Percentiles rank a stretch among this genome's conserved stretches.
phyloP scores from a whole-genome alignment of 169 alveolate genomes.

The Eimeria falciformis region DNA sequence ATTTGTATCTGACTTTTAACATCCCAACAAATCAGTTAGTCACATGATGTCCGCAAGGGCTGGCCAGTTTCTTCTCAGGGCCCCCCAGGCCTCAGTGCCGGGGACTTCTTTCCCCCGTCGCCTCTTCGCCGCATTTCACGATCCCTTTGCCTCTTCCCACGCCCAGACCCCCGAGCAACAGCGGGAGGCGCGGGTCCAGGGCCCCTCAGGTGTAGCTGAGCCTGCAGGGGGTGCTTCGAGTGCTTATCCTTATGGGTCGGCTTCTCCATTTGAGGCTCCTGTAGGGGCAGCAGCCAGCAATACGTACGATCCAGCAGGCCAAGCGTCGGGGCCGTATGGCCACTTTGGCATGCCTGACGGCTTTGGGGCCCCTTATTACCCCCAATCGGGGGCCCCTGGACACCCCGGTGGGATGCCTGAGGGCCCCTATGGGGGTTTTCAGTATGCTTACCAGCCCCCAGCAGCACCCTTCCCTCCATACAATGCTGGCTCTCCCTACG shows the following conservation, averaged over 20 bases:
- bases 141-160: not conserved
- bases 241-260: not conserved
- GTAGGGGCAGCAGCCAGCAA: not conserved
- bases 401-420: slow-evolving; percentile 7
- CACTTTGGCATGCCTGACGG: not conserved
- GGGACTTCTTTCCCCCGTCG: not conserved
- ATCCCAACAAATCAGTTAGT: not conserved
- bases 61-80: slow-evolving; percentile 31
- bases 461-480: not conserved
- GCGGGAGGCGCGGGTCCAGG: not conserved
- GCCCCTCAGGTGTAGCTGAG: too few relatives aligned
- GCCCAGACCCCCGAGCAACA: not conserved
- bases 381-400: slow-evolving; percentile 13
- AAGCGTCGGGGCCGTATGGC: not conserved
- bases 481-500: not conserved
- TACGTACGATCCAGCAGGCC: not conserved
- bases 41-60: slow-evolving; percentile 15
- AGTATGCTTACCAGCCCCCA: not conserved
- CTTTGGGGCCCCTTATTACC: not conserved
- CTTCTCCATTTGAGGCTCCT: not conserved
- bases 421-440: not conserved
- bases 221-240: not conserved
- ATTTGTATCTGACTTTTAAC: not conserved
- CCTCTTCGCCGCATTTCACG: slow-evolving; percentile 15
- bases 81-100: slow-evolving; percentile 18